These are phyloP conservation scores for Hyphodiscus sp. DNA, from an alignment of 2,329 filamentous ascomycete species.

Conservation along the genomic window DNA sequence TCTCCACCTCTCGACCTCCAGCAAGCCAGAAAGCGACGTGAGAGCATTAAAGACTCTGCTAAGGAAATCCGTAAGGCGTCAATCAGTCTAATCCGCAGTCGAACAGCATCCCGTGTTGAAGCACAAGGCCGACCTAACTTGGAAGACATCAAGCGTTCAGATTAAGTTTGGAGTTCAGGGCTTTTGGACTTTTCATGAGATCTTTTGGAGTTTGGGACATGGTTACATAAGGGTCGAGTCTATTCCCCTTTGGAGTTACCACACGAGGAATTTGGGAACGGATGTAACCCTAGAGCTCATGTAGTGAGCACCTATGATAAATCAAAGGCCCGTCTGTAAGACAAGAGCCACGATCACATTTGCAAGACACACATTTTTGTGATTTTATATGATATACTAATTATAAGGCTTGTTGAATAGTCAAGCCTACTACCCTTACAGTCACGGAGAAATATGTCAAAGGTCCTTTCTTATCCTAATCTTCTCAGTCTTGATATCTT, in stretches of 20 bases:
- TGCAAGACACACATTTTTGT: too few species aligned
- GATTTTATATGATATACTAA: too few species aligned
- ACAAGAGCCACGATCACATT: too few species aligned
- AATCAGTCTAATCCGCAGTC: constrained; percentile 14
- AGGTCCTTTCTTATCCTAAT: too few species aligned
- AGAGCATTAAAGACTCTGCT: constrained; percentile 1
- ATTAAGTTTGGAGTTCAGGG: not conserved
- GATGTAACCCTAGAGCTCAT: too few species aligned
- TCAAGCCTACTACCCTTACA: too few species aligned
- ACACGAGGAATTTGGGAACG: not conserved
- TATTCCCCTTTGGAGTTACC: not conserved
- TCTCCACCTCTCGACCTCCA: constrained; percentile 12
- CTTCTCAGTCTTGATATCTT: too few species aligned
- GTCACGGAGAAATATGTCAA: too few species aligned
- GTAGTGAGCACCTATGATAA: too few species aligned
- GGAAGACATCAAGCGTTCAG: not conserved
- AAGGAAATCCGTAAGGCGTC: constrained; percentile 12
- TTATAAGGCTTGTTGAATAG: too few species aligned
- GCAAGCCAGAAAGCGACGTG: constrained; percentile 14
- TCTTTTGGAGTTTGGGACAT: not conserved
- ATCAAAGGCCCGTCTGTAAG: too few species aligned
- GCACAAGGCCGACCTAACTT: not conserved
- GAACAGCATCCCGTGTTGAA: constrained; percentile 27
- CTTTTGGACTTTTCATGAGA: not conserved
- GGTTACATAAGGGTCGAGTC: not conserved